Percentiles rank a stretch among this genome's conserved stretches.
Conservation (phyloP, 768 basidiomycete species). For the Naganishia onofrii region DNA sequence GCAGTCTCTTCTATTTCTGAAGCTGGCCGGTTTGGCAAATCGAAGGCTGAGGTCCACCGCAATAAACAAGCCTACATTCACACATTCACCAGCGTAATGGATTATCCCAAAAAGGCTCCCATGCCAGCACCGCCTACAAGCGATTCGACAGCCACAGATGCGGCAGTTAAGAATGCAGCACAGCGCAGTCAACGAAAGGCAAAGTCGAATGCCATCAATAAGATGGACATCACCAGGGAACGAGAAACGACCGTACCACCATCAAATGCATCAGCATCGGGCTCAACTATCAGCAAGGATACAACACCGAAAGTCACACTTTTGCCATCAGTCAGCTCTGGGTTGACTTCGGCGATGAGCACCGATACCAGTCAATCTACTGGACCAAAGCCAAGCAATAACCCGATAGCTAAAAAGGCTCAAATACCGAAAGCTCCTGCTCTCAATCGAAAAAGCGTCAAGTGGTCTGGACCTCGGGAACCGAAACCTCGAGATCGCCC, state of each 20-base stretch:
- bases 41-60: conserved; percentile 17
- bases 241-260: conserved; percentile 12
- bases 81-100: conserved; percentile 26
- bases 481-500: conserved; percentile 38
- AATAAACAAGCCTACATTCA: conserved; percentile 27
- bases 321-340: conserved; percentile 12
- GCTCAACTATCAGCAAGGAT: background rate
- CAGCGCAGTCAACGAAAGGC: conserved; percentile 42
- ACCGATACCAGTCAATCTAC: conserved; percentile 5
- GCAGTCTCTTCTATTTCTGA: conserved; percentile 12
- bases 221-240: conserved; percentile 36
- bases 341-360: background rate
- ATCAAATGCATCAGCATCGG: conserved; percentile 29
- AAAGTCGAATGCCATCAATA: conserved; percentile 43
- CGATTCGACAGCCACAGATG: background rate
- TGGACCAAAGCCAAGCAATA: conserved; percentile 33
- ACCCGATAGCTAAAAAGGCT: conserved; percentile 40
- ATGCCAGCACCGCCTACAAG: background rate
- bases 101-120: conserved; percentile 24
- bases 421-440: conserved; percentile 36
- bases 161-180: background rate
- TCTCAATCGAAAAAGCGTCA: conserved; percentile 39
- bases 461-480: conserved; percentile 41
- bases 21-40: conserved; percentile 6
- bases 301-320: background rate